Base-by-base conservation (phyloP, 192 early-diverging fungal species). In the Backusella parvicylindrica region DNA sequence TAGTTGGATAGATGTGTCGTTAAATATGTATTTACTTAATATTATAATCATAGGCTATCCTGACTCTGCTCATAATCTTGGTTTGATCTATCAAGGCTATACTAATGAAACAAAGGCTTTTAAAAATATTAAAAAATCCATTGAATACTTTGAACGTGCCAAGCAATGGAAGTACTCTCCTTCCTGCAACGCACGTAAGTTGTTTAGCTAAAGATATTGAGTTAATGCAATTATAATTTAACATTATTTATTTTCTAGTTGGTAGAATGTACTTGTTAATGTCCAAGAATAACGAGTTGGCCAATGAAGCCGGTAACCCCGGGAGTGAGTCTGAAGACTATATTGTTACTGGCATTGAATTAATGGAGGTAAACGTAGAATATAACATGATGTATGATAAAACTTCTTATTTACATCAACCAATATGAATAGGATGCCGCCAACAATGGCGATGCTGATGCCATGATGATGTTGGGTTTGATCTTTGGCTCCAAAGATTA, bases 1-100 rank as follows among this genome's bases (percentile, higher is more conserved):
- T 77, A 69, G 71, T 30, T 13, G 3, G 1, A 3, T 7, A 28
- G 3, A 21, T 33, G 11, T 43, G 8, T 15, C 12, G 8, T 12
- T 12, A 28, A 9, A 9, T 32, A 11, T 16, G 38, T 40, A 49
- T 5, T 30, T 30, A 64, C 64, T 15, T 26, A 15, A 12, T 28
- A 28, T 28, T 37, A 30, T 21, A 16, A 37, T 38, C 13, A 33
- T 71, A 86, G 85, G 86, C 8, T 87, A 78, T 50, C 86, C 86
- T 9, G 86, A 87, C 33, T 76, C 86, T 41, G 86, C 86, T 2
- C 86, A 87, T 68, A 87, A 87, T 73, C 71, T 87, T 23, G 86
- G 75, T 37, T 81, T 87, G 68, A 81, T 87, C 33, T 82, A 85
- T 72, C 84, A 87, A 64, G 86, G 82, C 33, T 80, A 80, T 31